A percentile compares a stretch with the other conserved stretches of the same genome.
phyloP scores from a whole-genome alignment of 345 rosid species.

The Gossypium sturtianum region DNA sequence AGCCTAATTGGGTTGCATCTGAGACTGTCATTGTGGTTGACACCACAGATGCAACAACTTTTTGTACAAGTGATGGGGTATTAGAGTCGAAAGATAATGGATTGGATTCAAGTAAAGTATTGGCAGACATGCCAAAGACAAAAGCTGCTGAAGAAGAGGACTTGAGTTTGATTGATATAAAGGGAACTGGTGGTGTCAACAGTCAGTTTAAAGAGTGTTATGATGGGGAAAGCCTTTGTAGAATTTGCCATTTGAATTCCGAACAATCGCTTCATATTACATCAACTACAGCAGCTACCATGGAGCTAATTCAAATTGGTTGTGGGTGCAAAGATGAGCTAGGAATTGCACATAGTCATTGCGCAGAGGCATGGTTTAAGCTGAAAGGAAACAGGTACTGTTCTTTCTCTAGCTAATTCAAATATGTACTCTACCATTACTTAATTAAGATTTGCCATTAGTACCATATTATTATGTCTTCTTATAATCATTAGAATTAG shows the following conservation, averaged over 20 bases:
- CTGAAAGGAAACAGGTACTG: slow-evolving; percentile 89
- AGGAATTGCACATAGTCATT: slow-evolving; percentile 66
- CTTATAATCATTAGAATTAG: too few species aligned
- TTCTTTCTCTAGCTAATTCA: neutral
- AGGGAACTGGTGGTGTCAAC: slow-evolving; percentile 22
- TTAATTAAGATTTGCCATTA: slow-evolving; percentile 1
- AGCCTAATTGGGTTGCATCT: slow-evolving; percentile 2
- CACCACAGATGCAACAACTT: slow-evolving; percentile 21
- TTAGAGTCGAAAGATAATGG: slow-evolving; percentile 14
- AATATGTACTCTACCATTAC: neutral
- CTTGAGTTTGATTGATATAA: slow-evolving; percentile 38
- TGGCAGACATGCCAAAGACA: slow-evolving; percentile 20
- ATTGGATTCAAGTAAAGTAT: neutral
- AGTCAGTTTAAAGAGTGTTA: slow-evolving; percentile 24
- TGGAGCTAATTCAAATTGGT: slow-evolving; percentile 66
- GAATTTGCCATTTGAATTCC: slow-evolving; percentile 82
- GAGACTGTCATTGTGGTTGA: slow-evolving; percentile 30
- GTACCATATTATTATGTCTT: neutral
- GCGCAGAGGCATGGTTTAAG: slow-evolving; percentile 95
- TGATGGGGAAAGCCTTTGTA: slow-evolving; percentile 59
- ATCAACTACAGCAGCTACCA: slow-evolving; percentile 12
- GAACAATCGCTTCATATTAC: slow-evolving; percentile 37
- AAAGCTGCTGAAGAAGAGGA: slow-evolving; percentile 28
- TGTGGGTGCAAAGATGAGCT: slow-evolving; percentile 94
- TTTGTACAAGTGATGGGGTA: slow-evolving; percentile 13